Evolutionary conservation across 2,329 filamentous ascomycete species (phyloP).

Genomic region (Epichloe glyceriae): DNA sequence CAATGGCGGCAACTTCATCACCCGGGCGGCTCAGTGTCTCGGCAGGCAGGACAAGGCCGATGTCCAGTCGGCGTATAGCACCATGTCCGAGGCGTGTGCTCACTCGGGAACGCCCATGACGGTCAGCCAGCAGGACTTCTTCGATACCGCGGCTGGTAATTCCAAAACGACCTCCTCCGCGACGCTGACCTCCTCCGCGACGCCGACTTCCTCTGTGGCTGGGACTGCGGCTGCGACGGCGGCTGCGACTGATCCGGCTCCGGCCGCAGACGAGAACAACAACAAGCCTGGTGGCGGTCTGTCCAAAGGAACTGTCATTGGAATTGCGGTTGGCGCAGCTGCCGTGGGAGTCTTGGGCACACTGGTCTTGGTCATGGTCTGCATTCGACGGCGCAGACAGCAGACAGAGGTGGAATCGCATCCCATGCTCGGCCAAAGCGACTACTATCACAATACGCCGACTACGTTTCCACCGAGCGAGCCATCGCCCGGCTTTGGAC

Average conservation of each 20-base stretch:
- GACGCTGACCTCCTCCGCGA: conserved; percentile 3
- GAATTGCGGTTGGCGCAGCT: conserved; percentile 26
- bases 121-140: conserved; percentile 28
- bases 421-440: conserved; percentile 16
- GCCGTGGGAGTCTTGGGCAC: conserved; percentile 16
- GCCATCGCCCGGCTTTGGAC: conserved; percentile 9
- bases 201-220: background rate
- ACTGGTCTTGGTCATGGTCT: conserved; percentile 12
- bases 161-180: conserved; percentile 1
- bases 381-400: conserved; percentile 16
- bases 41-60: conserved; percentile 22
- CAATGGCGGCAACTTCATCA: conserved; percentile 36
- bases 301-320: conserved; percentile 24
- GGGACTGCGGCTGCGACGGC: no score
- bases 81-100: conserved; percentile 29
- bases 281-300: conserved; percentile 11
- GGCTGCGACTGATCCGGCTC: background rate
- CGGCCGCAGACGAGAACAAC: background rate
- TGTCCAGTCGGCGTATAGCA: conserved; percentile 29
- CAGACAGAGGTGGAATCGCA: conserved; percentile 16
- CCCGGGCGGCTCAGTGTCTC: conserved; percentile 32
- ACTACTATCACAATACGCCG: conserved; percentile 8
- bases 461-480: conserved; percentile 12
- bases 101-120: conserved; percentile 30
- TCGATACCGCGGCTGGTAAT: conserved; percentile 13